Conservation (phyloP, 352 stramenopile genomes). For the Aphanomyces stellatus region DNA sequence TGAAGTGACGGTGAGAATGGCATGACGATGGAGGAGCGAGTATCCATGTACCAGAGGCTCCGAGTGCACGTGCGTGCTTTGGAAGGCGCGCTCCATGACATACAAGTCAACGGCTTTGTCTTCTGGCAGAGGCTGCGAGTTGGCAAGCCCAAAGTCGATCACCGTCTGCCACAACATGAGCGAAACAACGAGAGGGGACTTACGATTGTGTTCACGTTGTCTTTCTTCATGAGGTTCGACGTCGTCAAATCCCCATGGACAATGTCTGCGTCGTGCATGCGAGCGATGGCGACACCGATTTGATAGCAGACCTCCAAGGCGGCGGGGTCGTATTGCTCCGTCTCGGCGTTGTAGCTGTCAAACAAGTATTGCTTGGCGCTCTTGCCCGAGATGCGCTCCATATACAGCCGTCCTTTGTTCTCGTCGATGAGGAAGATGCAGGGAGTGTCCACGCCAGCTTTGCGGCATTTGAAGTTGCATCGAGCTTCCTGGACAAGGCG, state of each 20-base stretch:
- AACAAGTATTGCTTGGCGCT: constrained; percentile 69
- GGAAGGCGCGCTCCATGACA: constrained; percentile 89
- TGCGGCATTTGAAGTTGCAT: constrained; percentile 76
- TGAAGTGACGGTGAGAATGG: not conserved
- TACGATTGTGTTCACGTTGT: constrained; percentile 10
- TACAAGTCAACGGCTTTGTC: constrained; percentile 92
- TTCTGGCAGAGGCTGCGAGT: constrained; percentile 74
- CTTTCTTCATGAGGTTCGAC: constrained; percentile 84
- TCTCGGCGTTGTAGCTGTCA: constrained; percentile 33
- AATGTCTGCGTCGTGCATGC: constrained; percentile 88
- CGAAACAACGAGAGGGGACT: constrained; percentile 2
- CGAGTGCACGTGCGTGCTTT: constrained; percentile 83
- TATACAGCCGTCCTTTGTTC: constrained; percentile 52
- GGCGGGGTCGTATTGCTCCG: constrained; percentile 28
- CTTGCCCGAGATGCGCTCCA: constrained; percentile 55
- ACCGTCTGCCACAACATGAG: constrained; percentile 55
- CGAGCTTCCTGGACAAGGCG: constrained; percentile 71
- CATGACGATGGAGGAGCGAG: not conserved
- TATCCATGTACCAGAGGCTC: constrained; percentile 49
- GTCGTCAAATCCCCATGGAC: constrained; percentile 92
- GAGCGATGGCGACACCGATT: constrained; percentile 84
- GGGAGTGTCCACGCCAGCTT: constrained; percentile 55
- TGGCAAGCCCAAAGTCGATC: constrained; percentile 81
- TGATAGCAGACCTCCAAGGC: constrained; percentile 66
- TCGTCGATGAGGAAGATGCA: constrained; percentile 77